These are phyloP conservation scores for Fusarium longipes DNA, from an alignment of 2,329 filamentous ascomycete species.

Conservation along the genomic window DNA sequence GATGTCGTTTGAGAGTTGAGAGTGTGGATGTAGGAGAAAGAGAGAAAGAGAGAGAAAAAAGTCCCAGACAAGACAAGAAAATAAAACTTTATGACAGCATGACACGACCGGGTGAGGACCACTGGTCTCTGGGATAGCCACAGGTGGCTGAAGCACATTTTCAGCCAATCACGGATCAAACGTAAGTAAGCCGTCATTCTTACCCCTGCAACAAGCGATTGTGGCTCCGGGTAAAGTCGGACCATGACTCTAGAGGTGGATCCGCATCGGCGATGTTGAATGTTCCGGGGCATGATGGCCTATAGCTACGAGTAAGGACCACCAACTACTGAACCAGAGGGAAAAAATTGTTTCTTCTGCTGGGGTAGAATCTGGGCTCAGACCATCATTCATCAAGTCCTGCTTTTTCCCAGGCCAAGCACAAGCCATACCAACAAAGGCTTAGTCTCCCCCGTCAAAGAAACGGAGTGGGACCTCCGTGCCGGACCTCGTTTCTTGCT, in stretches of 20 bases:
- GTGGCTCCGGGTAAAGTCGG: conserved; percentile 53
- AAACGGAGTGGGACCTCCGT: conserved; percentile 35
- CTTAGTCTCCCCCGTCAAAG: conserved; percentile 14
- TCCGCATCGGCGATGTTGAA: conserved; percentile 12
- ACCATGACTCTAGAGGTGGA: conserved; percentile 21
- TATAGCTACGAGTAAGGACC: background rate
- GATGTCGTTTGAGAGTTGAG: conserved; percentile 15
- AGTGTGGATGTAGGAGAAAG: conserved; percentile 37
- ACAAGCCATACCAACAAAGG: conserved; percentile 1
- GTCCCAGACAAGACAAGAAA: conserved; percentile 43
- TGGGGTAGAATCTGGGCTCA: background rate
- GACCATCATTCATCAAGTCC: background rate
- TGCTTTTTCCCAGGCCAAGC: conserved; percentile 1
- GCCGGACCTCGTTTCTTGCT: conserved; percentile 20
- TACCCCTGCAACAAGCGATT: conserved; percentile 15
- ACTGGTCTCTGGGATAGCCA: conserved; percentile 27
- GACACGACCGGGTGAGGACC: conserved; percentile 40
- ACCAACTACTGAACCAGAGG: background rate
- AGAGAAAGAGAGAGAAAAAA: conserved; percentile 41
- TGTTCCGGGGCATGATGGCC: conserved; percentile 43
- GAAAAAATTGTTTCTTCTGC: conserved; percentile 15
- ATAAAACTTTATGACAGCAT: conserved; percentile 58
- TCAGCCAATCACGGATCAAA: conserved; percentile 52
- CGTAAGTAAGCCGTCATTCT: conserved; percentile 28
- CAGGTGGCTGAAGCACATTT: conserved; percentile 29